phyloP scores from a whole-genome alignment of 768 basidiomycete species.

The Megacollybia marginata region DNA sequence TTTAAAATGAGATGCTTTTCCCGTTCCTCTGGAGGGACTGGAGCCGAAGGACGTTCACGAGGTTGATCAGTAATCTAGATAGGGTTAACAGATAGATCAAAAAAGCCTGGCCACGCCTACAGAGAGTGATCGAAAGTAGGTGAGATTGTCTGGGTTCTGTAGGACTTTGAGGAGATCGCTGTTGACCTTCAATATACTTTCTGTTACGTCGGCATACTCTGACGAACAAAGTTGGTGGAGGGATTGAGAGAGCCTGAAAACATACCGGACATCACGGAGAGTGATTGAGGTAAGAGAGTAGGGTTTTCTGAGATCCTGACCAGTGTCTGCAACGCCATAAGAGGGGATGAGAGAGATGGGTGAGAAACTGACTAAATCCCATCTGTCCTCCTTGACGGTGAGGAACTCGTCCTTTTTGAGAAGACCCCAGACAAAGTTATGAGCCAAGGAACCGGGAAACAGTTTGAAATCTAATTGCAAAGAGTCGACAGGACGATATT shows the following conservation, averaged over 20 bases:
- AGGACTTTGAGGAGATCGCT: slow-evolving; percentile 50
- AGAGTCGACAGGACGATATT: slow-evolving; percentile 62
- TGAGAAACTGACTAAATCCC: slow-evolving; percentile 72
- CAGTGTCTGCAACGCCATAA: slow-evolving; percentile 39
- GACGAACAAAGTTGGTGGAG: slow-evolving; percentile 5
- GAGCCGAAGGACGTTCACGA: slow-evolving; percentile 51
- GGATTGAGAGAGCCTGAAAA: not conserved
- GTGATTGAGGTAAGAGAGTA: slow-evolving; percentile 42
- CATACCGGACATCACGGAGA: slow-evolving; percentile 73
- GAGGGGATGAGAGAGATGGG: not conserved
- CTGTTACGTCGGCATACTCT: slow-evolving; percentile 85
- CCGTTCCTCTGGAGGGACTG: slow-evolving; percentile 41
- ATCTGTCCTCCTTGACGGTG: slow-evolving; percentile 61
- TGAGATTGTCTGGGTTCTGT: slow-evolving; percentile 53
- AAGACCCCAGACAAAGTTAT: slow-evolving; percentile 78
- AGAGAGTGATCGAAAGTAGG: slow-evolving; percentile 82
- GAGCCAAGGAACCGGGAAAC: slow-evolving; percentile 35
- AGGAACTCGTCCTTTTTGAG: slow-evolving; percentile 75
- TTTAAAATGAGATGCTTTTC: slow-evolving; percentile 74
- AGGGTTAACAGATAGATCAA: slow-evolving; percentile 2
- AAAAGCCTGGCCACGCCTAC: slow-evolving; percentile 32
- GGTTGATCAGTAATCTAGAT: slow-evolving; percentile 80
- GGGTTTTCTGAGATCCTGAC: slow-evolving; percentile 68
- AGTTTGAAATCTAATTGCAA: slow-evolving; percentile 79
- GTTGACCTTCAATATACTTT: slow-evolving; percentile 62